These are phyloP conservation scores for Comarum palustre DNA, from an alignment of 306 rosid species.

Conservation along the genomic window DNA sequence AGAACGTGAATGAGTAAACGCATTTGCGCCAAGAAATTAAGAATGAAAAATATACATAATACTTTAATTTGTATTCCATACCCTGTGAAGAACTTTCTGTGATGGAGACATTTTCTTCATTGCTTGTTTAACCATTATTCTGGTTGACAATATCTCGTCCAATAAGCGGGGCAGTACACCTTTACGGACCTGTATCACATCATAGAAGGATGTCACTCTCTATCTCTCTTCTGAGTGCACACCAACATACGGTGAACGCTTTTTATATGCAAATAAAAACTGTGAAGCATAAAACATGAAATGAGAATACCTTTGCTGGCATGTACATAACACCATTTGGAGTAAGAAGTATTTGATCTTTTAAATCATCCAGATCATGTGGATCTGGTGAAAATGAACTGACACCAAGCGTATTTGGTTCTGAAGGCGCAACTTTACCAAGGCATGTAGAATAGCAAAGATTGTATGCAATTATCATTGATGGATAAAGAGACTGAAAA, in stretches of 20 bases:
- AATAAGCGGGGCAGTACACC: slow-evolving; percentile 79
- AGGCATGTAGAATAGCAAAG: slow-evolving; percentile 93
- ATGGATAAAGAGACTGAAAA: slow-evolving; percentile 96
- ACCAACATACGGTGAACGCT: not conserved
- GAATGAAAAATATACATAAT: slow-evolving; percentile 16
- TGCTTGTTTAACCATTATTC: slow-evolving; percentile 90
- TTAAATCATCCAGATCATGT: slow-evolving; percentile 48
- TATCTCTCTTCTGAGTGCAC: slow-evolving; percentile 3
- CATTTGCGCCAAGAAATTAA: not conserved
- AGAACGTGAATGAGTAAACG: not conserved
- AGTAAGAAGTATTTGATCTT: slow-evolving; percentile 72
- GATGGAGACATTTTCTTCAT: slow-evolving; percentile 77
- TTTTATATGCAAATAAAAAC: not conserved
- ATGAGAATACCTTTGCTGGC: slow-evolving; percentile 64
- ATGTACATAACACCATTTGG: slow-evolving; percentile 95
- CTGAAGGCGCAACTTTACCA: slow-evolving; percentile 66
- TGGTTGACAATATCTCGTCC: slow-evolving; percentile 88
- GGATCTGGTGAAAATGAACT: slow-evolving; percentile 69
- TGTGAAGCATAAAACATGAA: too few species aligned
- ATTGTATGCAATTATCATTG: slow-evolving; percentile 95
- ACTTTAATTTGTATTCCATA: slow-evolving; percentile 29
- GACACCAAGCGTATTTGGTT: slow-evolving; percentile 76
- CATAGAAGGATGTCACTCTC: slow-evolving; percentile 8
- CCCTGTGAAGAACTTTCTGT: slow-evolving; percentile 82
- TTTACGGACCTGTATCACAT: slow-evolving; percentile 63